Conservation (phyloP, 1,284 basidiomycete genomes). For the Irpex sp. region DNA sequence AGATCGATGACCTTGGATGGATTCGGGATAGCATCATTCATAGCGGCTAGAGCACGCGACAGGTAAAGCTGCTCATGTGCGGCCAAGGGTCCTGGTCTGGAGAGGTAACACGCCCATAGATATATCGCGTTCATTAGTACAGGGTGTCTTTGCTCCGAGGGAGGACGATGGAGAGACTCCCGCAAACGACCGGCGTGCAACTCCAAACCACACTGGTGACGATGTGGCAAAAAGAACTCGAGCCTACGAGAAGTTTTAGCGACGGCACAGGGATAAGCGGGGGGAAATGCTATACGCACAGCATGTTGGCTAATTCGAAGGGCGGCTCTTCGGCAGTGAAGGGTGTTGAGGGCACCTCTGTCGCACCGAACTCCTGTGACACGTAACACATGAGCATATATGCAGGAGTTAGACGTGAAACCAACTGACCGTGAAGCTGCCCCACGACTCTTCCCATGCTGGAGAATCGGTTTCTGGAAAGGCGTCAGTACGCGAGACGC, state of each 20-base stretch:
- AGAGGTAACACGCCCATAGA: conserved; percentile 76
- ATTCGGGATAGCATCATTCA: conserved; percentile 55
- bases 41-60: conserved; percentile 50
- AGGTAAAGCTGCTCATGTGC: conserved; percentile 71
- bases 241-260: conserved; percentile 37
- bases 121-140: conserved; percentile 75
- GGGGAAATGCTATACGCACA: conserved; percentile 41
- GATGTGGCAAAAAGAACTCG: conserved; percentile 73
- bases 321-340: conserved; percentile 52
- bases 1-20: conserved; percentile 58
- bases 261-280: background rate
- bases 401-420: background rate
- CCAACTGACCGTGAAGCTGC: conserved; percentile 20
- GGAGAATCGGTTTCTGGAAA: conserved; percentile 21
- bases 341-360: conserved; percentile 42
- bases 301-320: conserved; percentile 58
- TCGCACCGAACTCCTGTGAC: conserved; percentile 36
- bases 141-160: conserved; percentile 62
- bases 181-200: conserved; percentile 61
- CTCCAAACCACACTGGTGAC: conserved; percentile 67
- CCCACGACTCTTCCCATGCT: conserved; percentile 24
- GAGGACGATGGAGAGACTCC: conserved; percentile 49
- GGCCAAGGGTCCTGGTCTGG: conserved; percentile 60
- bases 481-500: conserved; percentile 8
- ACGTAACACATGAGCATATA: background rate